These are phyloP conservation scores for Penicillium subrubescens DNA, from an alignment of 495 filamentous ascomycete genomes.

Conservation along the genomic window DNA sequence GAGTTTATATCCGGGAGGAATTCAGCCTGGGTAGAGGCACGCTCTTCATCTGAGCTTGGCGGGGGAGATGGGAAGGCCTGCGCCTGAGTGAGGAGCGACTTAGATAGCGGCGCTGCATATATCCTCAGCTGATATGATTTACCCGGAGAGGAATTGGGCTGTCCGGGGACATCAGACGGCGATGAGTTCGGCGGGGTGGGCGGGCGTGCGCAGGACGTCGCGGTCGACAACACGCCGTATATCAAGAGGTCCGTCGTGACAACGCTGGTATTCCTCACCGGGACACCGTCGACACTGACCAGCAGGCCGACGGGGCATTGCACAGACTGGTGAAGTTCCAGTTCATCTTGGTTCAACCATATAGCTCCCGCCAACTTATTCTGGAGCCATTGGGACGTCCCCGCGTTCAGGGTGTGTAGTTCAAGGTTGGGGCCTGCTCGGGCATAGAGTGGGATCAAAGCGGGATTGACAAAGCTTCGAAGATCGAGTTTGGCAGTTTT, in stretches of 20 bases:
- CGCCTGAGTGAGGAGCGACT: constrained; percentile 35
- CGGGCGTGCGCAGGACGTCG: constrained; percentile 32
- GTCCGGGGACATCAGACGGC: constrained; percentile 31
- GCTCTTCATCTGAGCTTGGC: constrained; percentile 24
- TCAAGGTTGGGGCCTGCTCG: constrained; percentile 54
- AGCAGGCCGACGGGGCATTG: constrained; percentile 49
- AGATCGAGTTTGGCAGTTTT: constrained; percentile 41
- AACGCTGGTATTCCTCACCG: constrained; percentile 22
- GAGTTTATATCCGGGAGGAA: constrained; percentile 47
- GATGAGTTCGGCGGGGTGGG: constrained; percentile 54
- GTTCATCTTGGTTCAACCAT: constrained; percentile 40
- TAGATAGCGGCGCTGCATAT: constrained; percentile 45
- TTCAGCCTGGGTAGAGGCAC: constrained; percentile 31
- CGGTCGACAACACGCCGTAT: constrained; percentile 48
- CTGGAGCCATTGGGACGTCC: constrained; percentile 48
- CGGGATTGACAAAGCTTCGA: constrained; percentile 49
- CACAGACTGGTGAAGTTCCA: constrained; percentile 34
- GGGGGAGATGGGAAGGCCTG: constrained; percentile 39
- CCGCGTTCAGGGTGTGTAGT: constrained; percentile 39
- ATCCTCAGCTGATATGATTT: constrained; percentile 39
- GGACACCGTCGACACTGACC: constrained; percentile 31
- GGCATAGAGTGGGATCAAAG: constrained; percentile 51
- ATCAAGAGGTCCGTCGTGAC: constrained; percentile 56
- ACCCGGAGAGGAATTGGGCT: constrained; percentile 5
- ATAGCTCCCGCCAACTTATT: constrained; percentile 32